Conservation (phyloP, 768 basidiomycete genomes). For the Mycena albidolilacea region DNA sequence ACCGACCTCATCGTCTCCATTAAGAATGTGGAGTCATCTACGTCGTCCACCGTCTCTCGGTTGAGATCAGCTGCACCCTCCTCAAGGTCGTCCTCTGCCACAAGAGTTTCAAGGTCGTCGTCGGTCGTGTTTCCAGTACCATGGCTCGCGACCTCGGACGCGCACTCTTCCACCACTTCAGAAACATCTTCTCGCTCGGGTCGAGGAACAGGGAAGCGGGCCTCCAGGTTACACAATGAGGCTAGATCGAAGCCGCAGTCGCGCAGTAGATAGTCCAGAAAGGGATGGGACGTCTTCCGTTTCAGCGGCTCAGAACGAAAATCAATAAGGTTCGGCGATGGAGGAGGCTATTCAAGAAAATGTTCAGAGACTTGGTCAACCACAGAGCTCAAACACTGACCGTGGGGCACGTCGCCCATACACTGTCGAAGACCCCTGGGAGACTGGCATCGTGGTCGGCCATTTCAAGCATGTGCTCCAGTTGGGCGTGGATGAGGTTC, state of each 20-base stretch:
- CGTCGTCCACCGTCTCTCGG: neutral
- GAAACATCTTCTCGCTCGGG: conserved; percentile 7
- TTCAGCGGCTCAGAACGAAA: conserved; percentile 12
- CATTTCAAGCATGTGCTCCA: conserved; percentile 26
- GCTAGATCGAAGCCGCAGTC: conserved; percentile 36
- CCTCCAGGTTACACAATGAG: conserved; percentile 19
- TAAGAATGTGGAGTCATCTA: neutral
- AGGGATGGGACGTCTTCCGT: conserved; percentile 19
- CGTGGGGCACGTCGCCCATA: conserved; percentile 33
- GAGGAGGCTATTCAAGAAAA: conserved; percentile 21
- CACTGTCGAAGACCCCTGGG: conserved; percentile 17
- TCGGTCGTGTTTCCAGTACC: neutral
- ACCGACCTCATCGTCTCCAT: neutral
- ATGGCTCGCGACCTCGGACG: neutral
- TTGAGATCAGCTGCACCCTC: neutral
- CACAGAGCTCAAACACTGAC: conserved; percentile 13
- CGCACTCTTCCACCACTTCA: neutral
- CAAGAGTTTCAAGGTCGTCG: conserved; percentile 1
- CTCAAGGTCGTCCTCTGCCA: neutral
- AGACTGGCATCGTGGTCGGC: conserved; percentile 23
- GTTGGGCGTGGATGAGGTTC: conserved; percentile 24
- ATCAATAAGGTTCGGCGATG: conserved; percentile 10
- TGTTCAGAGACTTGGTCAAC: neutral
- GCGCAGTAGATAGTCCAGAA: conserved; percentile 33
- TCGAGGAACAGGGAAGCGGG: conserved; percentile 23